Evolutionary conservation across 805 yeast species (phyloP), one percentile per base, ranked within the genome.

Genomic region (Starmera dryadoides): DNA sequence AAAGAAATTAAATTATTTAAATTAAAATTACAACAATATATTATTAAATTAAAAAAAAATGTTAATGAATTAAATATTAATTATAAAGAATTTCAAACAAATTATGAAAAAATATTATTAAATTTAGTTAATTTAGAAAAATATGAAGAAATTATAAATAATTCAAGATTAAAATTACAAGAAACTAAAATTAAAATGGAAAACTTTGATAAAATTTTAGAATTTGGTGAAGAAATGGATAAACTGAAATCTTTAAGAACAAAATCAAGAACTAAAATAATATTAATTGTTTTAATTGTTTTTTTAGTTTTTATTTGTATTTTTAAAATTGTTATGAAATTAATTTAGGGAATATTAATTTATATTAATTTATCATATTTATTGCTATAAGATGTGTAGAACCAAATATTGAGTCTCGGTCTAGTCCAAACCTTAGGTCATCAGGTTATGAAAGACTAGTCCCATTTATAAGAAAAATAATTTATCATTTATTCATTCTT

Each of bases 161-260:
- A 29, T 2, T 30, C 39, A 4, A 30, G 34, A 14, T 11, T 11
- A 14, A 30, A 30, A 9, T 23, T 36, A 19, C 18, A 30, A n/a
- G 18, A 22, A 10, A 22, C 18, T 4, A 36, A 36, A 21, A 14
- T 7, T 4, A 36, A 30, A 15, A 7, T 36, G 9, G n/a, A 14
- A 4, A 30, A 30, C 15, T 22, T 36, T 17, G 33, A 30, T 15
- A 18, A 36, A 11, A 19, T 19, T 22, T 17, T 36, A 4, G 39
- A 36, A 18, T 17, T 30, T 10, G 30, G 34, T n/a, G 39, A 36
- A 22, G 15, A 30, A 17, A 14, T 36, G 18, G 30, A 36, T 14
- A 30, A 30, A 5, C 16, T 30, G 6, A 19, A 36, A 6, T 22
- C 21, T 4, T 31, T 31, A 14, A 31, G 17, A 16, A 20, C 16